Evolutionary conservation across 2,329 filamentous ascomycete genomes (phyloP).

Genomic region (Seiridium unicorne): DNA sequence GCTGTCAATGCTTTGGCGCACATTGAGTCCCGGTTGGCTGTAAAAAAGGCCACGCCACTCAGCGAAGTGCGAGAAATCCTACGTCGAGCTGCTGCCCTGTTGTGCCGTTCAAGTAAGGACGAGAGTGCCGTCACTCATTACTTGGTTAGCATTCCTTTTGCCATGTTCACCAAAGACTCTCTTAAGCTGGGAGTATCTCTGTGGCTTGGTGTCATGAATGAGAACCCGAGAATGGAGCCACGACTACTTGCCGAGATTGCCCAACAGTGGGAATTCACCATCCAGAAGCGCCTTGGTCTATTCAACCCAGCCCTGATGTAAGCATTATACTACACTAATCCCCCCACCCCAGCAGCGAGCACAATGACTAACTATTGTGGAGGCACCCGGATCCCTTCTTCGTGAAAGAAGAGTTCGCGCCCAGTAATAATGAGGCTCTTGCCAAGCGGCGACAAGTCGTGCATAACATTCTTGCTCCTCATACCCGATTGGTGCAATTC

Average conservation of each 20-base stretch:
- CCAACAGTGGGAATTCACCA: constrained; percentile 85
- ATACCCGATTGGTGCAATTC: constrained; percentile 83
- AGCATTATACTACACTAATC: constrained; percentile 23
- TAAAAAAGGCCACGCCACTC: constrained; percentile 68
- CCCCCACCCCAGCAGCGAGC: not conserved
- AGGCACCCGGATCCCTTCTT: constrained; percentile 86
- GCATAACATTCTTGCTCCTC: constrained; percentile 82
- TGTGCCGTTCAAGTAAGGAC: constrained; percentile 75
- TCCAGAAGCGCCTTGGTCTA: constrained; percentile 74
- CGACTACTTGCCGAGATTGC: constrained; percentile 83
- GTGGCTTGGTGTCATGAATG: constrained; percentile 96
- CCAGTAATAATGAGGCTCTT: constrained; percentile 76
- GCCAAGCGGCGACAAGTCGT: constrained; percentile 74
- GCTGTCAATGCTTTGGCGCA: constrained; percentile 67
- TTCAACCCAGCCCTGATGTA: constrained; percentile 72
- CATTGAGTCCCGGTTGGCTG: constrained; percentile 68
- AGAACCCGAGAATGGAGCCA: constrained; percentile 85
- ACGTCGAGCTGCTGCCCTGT: constrained; percentile 77
- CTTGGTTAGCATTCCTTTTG: constrained; percentile 89
- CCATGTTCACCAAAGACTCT: constrained; percentile 88
- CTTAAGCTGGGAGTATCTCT: constrained; percentile 94
- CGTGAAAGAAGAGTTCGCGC: constrained; percentile 86
- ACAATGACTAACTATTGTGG: constrained; percentile 25
- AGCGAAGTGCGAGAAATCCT: constrained; percentile 78
- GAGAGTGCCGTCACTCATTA: constrained; percentile 80